Evolutionary conservation across 2,329 filamentous ascomycete species (phyloP).

Genomic region (Colletotrichum melonis): DNA sequence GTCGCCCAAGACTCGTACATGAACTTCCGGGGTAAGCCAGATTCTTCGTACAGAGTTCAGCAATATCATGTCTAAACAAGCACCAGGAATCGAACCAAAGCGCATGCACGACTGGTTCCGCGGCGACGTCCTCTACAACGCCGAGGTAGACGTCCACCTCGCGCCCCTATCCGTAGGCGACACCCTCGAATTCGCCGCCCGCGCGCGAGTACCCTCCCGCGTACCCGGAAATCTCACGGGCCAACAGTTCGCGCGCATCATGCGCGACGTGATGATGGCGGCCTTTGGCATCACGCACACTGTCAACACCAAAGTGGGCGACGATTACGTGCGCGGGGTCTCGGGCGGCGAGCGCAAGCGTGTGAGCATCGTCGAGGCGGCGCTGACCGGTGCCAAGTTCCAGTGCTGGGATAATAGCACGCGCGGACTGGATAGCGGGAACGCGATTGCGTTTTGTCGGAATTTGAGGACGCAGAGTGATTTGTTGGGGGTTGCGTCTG

Average conservation of each 20-base stretch:
- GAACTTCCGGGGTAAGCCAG: slow-evolving; percentile 29
- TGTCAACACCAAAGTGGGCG: slow-evolving; percentile 37
- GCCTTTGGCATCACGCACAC: slow-evolving; percentile 47
- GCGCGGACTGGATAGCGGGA: slow-evolving; percentile 51
- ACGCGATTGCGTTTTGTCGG: slow-evolving; percentile 65
- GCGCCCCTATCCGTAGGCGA: slow-evolving; percentile 69
- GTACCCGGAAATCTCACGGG: slow-evolving; percentile 58
- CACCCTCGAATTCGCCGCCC: slow-evolving; percentile 70
- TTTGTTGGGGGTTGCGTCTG: slow-evolving; percentile 32
- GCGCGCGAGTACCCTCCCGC: slow-evolving; percentile 59
- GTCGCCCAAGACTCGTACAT: slow-evolving; percentile 40
- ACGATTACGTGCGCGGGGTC: slow-evolving; percentile 37
- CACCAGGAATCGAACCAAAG: slow-evolving; percentile 30
- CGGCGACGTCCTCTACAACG: slow-evolving; percentile 76
- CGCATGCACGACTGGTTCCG: slow-evolving; percentile 43
- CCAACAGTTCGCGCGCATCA: slow-evolving; percentile 55
- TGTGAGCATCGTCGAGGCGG: slow-evolving; percentile 44
- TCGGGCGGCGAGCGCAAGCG: slow-evolving; percentile 51
- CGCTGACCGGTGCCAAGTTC: slow-evolving; percentile 37
- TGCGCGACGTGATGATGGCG: slow-evolving; percentile 65
- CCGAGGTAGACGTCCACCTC: slow-evolving; percentile 74
- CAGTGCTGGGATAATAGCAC: slow-evolving; percentile 47
- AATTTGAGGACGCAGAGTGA: slow-evolving; percentile 59
- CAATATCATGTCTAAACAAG: too few relatives aligned
- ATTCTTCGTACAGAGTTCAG: too few relatives aligned